Base-by-base conservation (phyloP, 2,329 filamentous ascomycete genomes). In the Microcyclospora tardicrescens region DNA sequence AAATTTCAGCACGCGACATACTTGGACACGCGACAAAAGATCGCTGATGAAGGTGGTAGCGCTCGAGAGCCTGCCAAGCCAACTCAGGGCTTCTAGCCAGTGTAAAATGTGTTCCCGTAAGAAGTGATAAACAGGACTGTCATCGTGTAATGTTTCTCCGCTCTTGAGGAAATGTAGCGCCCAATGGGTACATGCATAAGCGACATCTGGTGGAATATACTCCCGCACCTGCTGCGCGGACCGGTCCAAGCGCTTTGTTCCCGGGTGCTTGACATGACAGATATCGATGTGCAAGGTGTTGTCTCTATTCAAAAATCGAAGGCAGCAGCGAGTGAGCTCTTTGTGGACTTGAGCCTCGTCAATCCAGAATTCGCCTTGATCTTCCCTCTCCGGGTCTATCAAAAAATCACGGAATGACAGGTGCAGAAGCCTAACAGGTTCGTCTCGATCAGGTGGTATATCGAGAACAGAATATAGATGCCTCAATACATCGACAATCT, bases 61-160 rank as follows among this genome's bases (percentile, higher is more conserved):
- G 39, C 47, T 35, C 6, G 45, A 43, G 5, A 57, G 43, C 29
- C 46, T 43, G 10, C 38, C 34, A 12, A 62, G 42, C 4, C 65
- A 53, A 33, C 61, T 61, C 2, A 68, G 52, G 24, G 61, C 58
- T 40, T 69, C 64, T 2, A 70, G 49, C 64, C 62, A 69, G 38
- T 67, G 50, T 2, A 68, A 60, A 36, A 67, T 51, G 44, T 66
- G 58, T 10, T 43, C 8, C 10, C 49, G 41, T 3, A 68, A 46
- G 43, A 68, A 68, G 3, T 68, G 46, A 43, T 68, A 68, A 1
- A 36, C 1, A 35, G 63, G 43, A 5, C 55, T 51, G 19, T 46
- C 16, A 33, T 54, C 48, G 14, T 43, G 41, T 43, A 36, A 42
- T 36, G 60, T 50, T 30, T 44, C 44, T 37, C 40, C 28, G 34